Percentiles rank a stretch among this genome's conserved stretches.
Evolutionary conservation across 306 rosid species (phyloP).

Genomic region (apple (Malus domestica)): ASM211411v1 NC_041800.1:24390233-24390732

Average conservation of each 20-base stretch:
- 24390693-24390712: neutral
- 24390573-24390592: slow-evolving; percentile 69
- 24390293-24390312: slow-evolving; percentile 70
- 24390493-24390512: slow-evolving; percentile 81
- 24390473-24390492: slow-evolving; percentile 79
- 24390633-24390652: slow-evolving; percentile 70
- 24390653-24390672: neutral
- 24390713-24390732: neutral
- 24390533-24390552: slow-evolving; percentile 39
- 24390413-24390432: slow-evolving; percentile 90
- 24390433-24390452: slow-evolving; percentile 54
- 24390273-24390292: slow-evolving; percentile 47
- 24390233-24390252: slow-evolving; percentile 81
- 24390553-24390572: slow-evolving; percentile 64
- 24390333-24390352: slow-evolving; percentile 57
- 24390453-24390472: slow-evolving; percentile 60
- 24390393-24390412: slow-evolving; percentile 66
- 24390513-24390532: slow-evolving; percentile 72
- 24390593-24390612: slow-evolving; percentile 65
- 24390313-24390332: slow-evolving; percentile 54
- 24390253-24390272: slow-evolving; percentile 84
- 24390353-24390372: slow-evolving; percentile 58
- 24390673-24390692: slow-evolving; percentile 33
- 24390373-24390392: slow-evolving; percentile 48
- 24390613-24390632: slow-evolving; percentile 85